These are phyloP conservation scores for Prunus kanzakura DNA, from an alignment of 306 rosid species.

Conservation along the genomic window DNA sequence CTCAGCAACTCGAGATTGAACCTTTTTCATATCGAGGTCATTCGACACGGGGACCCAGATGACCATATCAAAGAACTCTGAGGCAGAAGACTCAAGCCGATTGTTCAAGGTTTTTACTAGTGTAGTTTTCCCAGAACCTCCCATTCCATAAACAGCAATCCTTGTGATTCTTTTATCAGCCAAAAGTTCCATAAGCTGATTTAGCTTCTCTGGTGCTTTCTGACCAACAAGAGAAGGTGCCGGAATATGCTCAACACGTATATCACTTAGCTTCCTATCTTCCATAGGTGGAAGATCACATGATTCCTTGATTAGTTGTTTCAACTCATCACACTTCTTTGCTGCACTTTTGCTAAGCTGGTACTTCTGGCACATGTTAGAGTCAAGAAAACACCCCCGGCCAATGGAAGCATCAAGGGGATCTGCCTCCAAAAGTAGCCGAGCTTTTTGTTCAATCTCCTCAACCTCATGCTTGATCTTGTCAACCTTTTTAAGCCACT, in stretches of 20 bases:
- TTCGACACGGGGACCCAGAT: conserved; percentile 20
- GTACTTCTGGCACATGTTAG: conserved; percentile 6
- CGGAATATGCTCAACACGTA: conserved; percentile 9
- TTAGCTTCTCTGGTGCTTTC: neutral
- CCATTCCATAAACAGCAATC: conserved; percentile 22
- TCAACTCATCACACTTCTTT: neutral
- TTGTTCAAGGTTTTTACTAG: conserved; percentile 23
- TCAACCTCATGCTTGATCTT: neutral
- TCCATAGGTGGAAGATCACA: neutral
- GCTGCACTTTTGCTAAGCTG: conserved; percentile 7
- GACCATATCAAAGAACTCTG: conserved; percentile 8
- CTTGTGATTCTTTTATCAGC: neutral
- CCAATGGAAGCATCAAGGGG: neutral
- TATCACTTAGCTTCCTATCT: neutral
- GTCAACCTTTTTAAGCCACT: conserved; percentile 15
- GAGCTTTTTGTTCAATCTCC: neutral
- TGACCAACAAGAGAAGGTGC: conserved; percentile 20
- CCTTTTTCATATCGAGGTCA: conserved; percentile 3
- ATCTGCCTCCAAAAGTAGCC: neutral
- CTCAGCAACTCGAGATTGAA: conserved; percentile 14
- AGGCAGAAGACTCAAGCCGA: neutral
- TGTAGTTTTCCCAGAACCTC: conserved; percentile 24
- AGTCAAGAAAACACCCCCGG: conserved; percentile 7
- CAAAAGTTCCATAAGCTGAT: conserved; percentile 7
- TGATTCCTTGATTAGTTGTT: neutral